Conservation (phyloP, 192 early-diverging fungal species). For the Entomortierella chlamydospora region DNA sequence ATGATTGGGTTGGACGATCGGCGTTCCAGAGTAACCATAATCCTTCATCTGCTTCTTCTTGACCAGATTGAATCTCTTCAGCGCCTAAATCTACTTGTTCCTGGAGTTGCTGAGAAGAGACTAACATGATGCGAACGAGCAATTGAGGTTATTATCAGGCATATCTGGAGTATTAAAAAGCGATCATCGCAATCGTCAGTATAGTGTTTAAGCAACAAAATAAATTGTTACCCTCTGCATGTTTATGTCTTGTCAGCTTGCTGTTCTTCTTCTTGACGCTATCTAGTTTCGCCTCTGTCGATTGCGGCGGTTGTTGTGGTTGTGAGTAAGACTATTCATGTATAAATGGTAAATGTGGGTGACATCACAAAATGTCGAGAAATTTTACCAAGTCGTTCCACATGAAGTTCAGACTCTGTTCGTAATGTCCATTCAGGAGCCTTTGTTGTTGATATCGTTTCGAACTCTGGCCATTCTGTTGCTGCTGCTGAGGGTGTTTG, state of each 20-base stretch:
- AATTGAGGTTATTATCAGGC: background rate
- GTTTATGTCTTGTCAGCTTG: background rate
- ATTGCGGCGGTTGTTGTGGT: too few species aligned
- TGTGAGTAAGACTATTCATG: too few species aligned
- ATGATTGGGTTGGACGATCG: background rate
- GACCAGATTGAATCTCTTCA: conserved; percentile 38
- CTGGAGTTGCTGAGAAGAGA: background rate
- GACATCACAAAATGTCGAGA: background rate
- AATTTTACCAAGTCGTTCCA: conserved; percentile 41
- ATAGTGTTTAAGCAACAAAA: too few species aligned
- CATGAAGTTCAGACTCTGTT: conserved; percentile 48
- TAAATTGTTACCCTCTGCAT: background rate
- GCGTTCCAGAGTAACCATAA: conserved; percentile 45
- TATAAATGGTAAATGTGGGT: too few species aligned
- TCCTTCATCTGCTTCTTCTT: conserved; percentile 47
- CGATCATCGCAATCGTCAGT: too few species aligned
- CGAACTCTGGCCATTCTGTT: conserved; percentile 37
- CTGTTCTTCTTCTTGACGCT: conserved; percentile 23
- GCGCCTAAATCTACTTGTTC: conserved; percentile 20
- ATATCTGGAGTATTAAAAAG: too few species aligned
- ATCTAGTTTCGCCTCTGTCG: conserved; percentile 40
- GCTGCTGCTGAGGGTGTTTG: background rate
- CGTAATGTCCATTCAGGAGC: conserved; percentile 36
- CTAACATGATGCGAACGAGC: too few species aligned
- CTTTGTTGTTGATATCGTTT: background rate